Percentiles rank a stretch among this genome's conserved stretches.
phyloP scores from a whole-genome alignment of 2,329 filamentous ascomycete species.

The Pseudogymnoascus sp. region DNA sequence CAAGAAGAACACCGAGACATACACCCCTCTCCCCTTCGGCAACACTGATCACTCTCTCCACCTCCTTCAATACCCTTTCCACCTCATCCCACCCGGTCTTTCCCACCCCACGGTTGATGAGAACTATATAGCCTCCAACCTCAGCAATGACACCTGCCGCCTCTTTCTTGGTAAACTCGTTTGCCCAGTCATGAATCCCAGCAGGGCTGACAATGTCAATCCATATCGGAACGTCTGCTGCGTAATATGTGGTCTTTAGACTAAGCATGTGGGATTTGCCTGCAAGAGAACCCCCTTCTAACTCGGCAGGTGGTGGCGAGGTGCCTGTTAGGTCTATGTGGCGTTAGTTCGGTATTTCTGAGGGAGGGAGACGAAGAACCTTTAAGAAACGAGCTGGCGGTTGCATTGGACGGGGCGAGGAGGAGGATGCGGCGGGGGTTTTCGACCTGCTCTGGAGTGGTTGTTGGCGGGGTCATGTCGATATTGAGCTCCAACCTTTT shows the following conservation, averaged over 20 bases:
- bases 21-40: slow-evolving; percentile 45
- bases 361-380: slow-evolving; percentile 32
- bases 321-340: slow-evolving; percentile 44
- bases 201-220: slow-evolving; percentile 37
- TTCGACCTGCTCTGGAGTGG: slow-evolving; percentile 24
- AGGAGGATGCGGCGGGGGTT: slow-evolving; percentile 51
- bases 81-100: slow-evolving; percentile 19
- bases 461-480: not conserved
- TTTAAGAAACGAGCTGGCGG: slow-evolving; percentile 43
- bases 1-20: slow-evolving; percentile 49
- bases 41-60: slow-evolving; percentile 46
- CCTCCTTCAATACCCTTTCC: slow-evolving; percentile 39
- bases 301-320: slow-evolving; percentile 28
- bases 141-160: slow-evolving; percentile 54
- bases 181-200: slow-evolving; percentile 38
- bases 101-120: slow-evolving; percentile 38
- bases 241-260: slow-evolving; percentile 54
- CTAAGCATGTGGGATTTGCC: slow-evolving; percentile 49
- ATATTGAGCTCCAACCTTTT: not conserved
- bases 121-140: slow-evolving; percentile 50
- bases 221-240: slow-evolving; percentile 53
- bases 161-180: slow-evolving; percentile 50
- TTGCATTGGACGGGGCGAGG: slow-evolving; percentile 36
- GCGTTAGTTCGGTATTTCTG: slow-evolving; percentile 4
- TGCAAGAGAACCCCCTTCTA: slow-evolving; percentile 39